Base-by-base conservation (phyloP, 371 early-diverging fungal species). In the Mortierella sp. region DNA sequence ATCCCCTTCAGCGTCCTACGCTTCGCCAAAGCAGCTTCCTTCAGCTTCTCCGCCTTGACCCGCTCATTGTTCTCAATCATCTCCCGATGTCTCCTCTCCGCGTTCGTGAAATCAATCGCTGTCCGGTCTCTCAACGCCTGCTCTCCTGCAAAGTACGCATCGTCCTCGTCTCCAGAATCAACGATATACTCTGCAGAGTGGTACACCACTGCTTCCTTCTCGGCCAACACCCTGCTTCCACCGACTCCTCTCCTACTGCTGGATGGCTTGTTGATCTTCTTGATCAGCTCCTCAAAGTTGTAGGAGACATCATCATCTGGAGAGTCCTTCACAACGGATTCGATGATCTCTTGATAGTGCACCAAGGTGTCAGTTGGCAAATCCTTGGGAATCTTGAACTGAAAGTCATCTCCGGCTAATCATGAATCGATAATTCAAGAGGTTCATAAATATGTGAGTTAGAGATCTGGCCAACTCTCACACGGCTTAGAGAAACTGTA, bases 151-250 rank as follows among this genome's bases (percentile, higher is more conserved):
- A 76, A 82, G 61, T 80, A 82, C 4, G 51, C 57, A 0, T 81
- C 79, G 28, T 73, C 78, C 0, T 86, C 86, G 3, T 81, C 82
- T 1, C 74, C 86, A n/a, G 87, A 86, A 51, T 86, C 87, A 46
- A 86, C 19, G 21, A 86, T 72, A 71, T 75, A 86, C 48, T 82
- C 87, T 10, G 82, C 74, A 26, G 87, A 80, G 43, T 82, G 82
- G 70, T 80, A 79, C 0, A 69, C 72, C 0, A 74, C 59, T 40
- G 28, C 57, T 46, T 69, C 79, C 46, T 75, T 75, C 75, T 16
- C 71, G 54, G 51, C n/a, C 43, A 19, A 24, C 43, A 73, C 43
- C 19, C 48, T 57, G 34, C 19, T 46, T 21, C 69, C 74, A 2
- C 16, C 11, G 44, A 46, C 24, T 5, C 71, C 26, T 48, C 51